Base-by-base conservation (phyloP, 2,329 filamentous ascomycete genomes). In the Calonectria pauciramosa region DNA sequence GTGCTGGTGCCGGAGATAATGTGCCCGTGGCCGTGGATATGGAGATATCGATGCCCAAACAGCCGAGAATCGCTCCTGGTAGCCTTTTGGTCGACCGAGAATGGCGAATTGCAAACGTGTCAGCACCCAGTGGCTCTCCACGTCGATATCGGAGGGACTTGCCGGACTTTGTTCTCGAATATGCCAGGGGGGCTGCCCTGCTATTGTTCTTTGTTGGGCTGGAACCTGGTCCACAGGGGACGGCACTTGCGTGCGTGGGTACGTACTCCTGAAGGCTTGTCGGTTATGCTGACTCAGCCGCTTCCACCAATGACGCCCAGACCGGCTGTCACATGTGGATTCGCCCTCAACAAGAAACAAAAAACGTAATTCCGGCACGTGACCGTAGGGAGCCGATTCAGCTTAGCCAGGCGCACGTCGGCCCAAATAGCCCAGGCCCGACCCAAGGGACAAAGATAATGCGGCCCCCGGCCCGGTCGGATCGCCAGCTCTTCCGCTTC, bases 401-500 rank as follows among this genome's bases (percentile, higher is more conserved):
- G n/a, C 28, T 66, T 34, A 56, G 59, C 66, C 59, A 44, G 56
- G 60, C 41, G 60, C 38, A 47, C 11, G 36, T 41, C 52, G 36
- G 68, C 59, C 56, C 56, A 52, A 70, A 49, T 41, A 44, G 34
- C 30, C 49, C 23, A 67, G 44, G 26, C 59, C 18, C 36, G 49
- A 34, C 30, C 34, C 16, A 32, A 66, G 67, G 71, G 71, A 44
- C 67, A 73, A 73, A 66, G 71, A 67, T 73, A 70, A 70, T 73
- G 71, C 71, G 71, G 60, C 60, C n/a, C 36, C 71, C 71, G 71
- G 71, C 36, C 60, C 71, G 32, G 69, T 68, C 79, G 79, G 80
- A 78, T 80, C 74, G 72, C 77, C 75, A 80, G 75, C 76, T 80
- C 76, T 80, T 79, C 79, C 76, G 77, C 78, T 70, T 63, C 47